These are phyloP conservation scores for Paraurostyla sp. DNA, from an alignment of 73 alveolate genomes.

Conservation along the genomic window DNA sequence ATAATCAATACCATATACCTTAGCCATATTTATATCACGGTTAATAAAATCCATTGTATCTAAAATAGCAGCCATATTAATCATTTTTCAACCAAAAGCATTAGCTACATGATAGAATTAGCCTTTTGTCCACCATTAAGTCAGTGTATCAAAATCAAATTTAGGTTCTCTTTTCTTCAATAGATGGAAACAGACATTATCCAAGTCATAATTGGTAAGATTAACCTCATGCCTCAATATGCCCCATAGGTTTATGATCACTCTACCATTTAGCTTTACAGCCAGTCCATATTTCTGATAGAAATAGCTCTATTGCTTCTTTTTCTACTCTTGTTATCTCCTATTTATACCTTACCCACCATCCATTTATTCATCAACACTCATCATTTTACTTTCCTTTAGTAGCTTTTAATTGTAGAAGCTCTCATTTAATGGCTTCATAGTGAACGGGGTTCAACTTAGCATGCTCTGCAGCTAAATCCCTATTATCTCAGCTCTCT, in stretches of 20 bases:
- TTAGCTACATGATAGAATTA: constrained; percentile 26
- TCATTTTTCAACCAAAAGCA: background rate
- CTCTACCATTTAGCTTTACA: constrained; percentile 82
- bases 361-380: constrained; percentile 7
- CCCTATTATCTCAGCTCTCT: constrained; percentile 82
- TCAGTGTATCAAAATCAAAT: constrained; percentile 70
- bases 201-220: constrained; percentile 85
- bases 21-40: constrained; percentile 92
- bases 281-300: constrained; percentile 74
- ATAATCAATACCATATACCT: constrained; percentile 96
- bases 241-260: constrained; percentile 82
- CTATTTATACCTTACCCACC: background rate
- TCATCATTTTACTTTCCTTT: background rate
- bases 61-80: constrained; percentile 13
- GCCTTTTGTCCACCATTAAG: constrained; percentile 59
- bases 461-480: constrained; percentile 73
- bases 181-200: constrained; percentile 78
- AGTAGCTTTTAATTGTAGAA: constrained; percentile 66
- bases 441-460: constrained; percentile 76
- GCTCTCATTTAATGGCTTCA: constrained; percentile 68
- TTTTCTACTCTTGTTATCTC: background rate
- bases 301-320: constrained; percentile 75
- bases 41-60: constrained; percentile 78
- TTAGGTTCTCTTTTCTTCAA: constrained; percentile 83
- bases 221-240: constrained; percentile 77